Evolutionary conservation across 495 filamentous ascomycete genomes (phyloP).

Genomic region (Polyplosphaeria fusca): DNA sequence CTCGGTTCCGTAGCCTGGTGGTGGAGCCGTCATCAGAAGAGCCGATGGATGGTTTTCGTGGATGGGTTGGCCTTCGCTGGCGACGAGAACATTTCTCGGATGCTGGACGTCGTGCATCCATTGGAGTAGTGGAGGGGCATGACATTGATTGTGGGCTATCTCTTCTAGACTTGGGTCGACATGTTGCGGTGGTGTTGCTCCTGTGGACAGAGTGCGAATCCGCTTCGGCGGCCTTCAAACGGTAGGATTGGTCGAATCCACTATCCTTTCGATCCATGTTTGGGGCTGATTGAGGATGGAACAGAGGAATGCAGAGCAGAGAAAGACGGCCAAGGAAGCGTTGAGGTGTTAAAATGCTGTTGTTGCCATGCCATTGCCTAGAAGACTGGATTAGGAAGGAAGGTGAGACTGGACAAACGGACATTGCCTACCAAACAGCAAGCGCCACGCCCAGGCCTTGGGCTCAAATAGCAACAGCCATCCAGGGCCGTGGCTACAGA

Average conservation of each 20-base stretch:
- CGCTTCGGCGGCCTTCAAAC: neutral
- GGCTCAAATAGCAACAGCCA: neutral
- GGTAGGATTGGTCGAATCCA: constrained; percentile 21
- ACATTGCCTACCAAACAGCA: neutral
- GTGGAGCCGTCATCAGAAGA: constrained; percentile 19
- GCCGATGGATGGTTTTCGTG: constrained; percentile 2
- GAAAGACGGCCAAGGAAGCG: too few species aligned
- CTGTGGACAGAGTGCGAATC: constrained; percentile 1
- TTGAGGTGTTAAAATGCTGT: constrained; percentile 2
- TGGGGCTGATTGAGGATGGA: neutral
- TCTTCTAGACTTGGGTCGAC: neutral
- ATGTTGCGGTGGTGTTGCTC: constrained; percentile 10
- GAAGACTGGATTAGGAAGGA: constrained; percentile 3
- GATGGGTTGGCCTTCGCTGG: constrained; percentile 5
- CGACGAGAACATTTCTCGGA: constrained; percentile 6
- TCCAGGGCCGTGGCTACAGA: neutral
- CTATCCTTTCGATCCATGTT: constrained; percentile 28
- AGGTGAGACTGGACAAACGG: too few species aligned
- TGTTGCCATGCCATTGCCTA: constrained; percentile 4
- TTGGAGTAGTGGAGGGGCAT: neutral
- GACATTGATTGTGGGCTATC: neutral
- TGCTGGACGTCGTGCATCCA: neutral
- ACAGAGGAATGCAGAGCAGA: neutral
- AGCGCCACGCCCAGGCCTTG: neutral
- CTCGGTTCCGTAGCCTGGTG: constrained; percentile 1